These are phyloP conservation scores for Tricholoma sp. DNA, from an alignment of 768 basidiomycete species.

Conservation along the genomic window DNA sequence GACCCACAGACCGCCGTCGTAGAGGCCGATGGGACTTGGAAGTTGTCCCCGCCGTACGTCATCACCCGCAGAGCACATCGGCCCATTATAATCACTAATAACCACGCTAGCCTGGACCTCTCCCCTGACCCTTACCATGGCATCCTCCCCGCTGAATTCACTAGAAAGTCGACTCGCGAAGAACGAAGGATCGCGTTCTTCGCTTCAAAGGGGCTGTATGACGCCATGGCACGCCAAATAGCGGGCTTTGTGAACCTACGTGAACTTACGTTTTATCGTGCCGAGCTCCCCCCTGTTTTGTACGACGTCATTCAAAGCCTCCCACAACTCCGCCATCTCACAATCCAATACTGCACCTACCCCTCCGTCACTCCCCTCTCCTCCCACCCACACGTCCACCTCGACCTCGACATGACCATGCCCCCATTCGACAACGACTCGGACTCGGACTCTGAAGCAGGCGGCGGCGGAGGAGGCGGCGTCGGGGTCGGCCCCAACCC, in stretches of 20 bases:
- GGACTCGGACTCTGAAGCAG: background rate
- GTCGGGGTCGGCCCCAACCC: too few relatives aligned
- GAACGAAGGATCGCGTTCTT: conserved; percentile 8
- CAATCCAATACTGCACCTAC: conserved; percentile 35
- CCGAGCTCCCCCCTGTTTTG: conserved; percentile 31
- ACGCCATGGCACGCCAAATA: conserved; percentile 8
- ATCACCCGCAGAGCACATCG: background rate
- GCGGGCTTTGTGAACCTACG: conserved; percentile 29
- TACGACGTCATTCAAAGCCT: conserved; percentile 32
- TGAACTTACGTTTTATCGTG: conserved; percentile 31
- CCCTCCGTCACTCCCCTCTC: conserved; percentile 16
- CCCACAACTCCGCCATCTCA: conserved; percentile 31
- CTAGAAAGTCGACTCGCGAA: background rate
- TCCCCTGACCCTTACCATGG: background rate
- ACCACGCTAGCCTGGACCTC: too few relatives aligned
- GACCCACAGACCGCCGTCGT: conserved; percentile 10
- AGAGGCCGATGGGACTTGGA: conserved; percentile 14
- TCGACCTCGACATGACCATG: background rate
- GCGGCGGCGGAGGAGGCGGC: too few relatives aligned
- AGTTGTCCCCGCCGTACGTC: conserved; percentile 2
- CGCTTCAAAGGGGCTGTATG: conserved; percentile 9
- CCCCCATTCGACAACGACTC: background rate
- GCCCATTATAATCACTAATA: background rate
- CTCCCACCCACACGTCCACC: background rate
- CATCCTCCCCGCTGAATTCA: background rate